phyloP scores from a whole-genome alignment of 2,329 filamentous ascomycete species.

The Colletotrichum theobromicola region DNA sequence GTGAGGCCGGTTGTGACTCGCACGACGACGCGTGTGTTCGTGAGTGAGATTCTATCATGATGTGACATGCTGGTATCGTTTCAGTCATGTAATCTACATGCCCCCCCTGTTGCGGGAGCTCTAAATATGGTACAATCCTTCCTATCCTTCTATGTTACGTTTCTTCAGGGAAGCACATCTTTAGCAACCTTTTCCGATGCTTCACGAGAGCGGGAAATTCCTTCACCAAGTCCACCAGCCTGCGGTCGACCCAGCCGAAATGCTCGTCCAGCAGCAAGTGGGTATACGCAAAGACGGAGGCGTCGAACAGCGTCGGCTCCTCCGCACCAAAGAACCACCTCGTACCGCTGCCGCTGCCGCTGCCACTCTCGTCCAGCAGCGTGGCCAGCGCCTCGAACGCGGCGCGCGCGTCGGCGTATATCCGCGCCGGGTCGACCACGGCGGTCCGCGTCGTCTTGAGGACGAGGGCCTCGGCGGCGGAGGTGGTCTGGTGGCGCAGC shows the following conservation, averaged over 20 bases:
- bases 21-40: neutral
- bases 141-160: neutral
- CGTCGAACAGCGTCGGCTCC: slow-evolving; percentile 80
- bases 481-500: slow-evolving; percentile 69
- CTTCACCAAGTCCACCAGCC: slow-evolving; percentile 61
- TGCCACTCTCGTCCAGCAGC: slow-evolving; percentile 39
- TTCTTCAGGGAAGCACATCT: neutral
- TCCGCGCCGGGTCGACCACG: slow-evolving; percentile 33
- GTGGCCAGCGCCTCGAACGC: slow-evolving; percentile 53
- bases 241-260: slow-evolving; percentile 68
- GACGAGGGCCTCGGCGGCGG: slow-evolving; percentile 78
- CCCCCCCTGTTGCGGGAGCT: neutral
- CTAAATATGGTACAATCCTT: neutral
- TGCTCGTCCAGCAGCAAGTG: slow-evolving; percentile 74
- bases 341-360: slow-evolving; percentile 18
- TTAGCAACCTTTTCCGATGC: slow-evolving; percentile 40
- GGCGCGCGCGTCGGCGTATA: slow-evolving; percentile 49
- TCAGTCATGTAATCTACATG: neutral
- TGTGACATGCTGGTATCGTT: neutral
- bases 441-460: slow-evolving; percentile 60
- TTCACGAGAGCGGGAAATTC: slow-evolving; percentile 65
- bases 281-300: slow-evolving; percentile 88
- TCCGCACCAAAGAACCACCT: slow-evolving; percentile 55
- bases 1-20: neutral
- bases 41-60: neutral